Evolutionary conservation across 768 basidiomycete genomes (phyloP).

Genomic region (Suillus subluteus): DNA sequence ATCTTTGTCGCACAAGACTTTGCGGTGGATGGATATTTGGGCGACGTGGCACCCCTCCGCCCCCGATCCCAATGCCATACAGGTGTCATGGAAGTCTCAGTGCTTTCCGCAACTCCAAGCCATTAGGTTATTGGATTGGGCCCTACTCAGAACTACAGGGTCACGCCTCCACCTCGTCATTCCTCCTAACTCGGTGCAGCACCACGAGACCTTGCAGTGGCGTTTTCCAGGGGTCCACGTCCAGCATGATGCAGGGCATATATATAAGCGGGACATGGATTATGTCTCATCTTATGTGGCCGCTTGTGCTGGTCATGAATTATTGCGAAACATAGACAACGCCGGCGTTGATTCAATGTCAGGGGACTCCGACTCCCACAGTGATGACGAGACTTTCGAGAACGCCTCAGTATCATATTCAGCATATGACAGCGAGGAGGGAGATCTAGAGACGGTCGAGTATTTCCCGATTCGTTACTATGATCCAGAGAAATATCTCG

Average conservation of each 20-base stretch:
- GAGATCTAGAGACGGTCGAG: slow-evolving; percentile 7
- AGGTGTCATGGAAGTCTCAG: slow-evolving; percentile 1
- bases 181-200: neutral
- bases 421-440: slow-evolving; percentile 14
- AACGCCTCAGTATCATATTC: slow-evolving; percentile 3
- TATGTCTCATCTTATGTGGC: neutral
- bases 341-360: neutral
- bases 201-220: slow-evolving; percentile 1
- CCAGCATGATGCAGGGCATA: slow-evolving; percentile 3
- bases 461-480: neutral
- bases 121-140: slow-evolving; percentile 8
- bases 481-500: neutral
- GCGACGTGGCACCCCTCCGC: neutral
- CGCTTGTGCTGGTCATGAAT: neutral
- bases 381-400: slow-evolving; percentile 5
- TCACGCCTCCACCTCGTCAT: slow-evolving; percentile 1
- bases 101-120: slow-evolving; percentile 9
- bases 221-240: slow-evolving; percentile 10
- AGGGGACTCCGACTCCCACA: neutral
- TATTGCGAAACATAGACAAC: neutral
- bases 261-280: slow-evolving; percentile 13
- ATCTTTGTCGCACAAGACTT: neutral
- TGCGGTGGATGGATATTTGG: slow-evolving; percentile 14
- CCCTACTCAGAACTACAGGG: slow-evolving; percentile 4
- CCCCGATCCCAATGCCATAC: neutral